These are phyloP conservation scores for Pseudomassariella vexata DNA, from an alignment of 2,329 filamentous ascomycete genomes.

Conservation along the genomic window DNA sequence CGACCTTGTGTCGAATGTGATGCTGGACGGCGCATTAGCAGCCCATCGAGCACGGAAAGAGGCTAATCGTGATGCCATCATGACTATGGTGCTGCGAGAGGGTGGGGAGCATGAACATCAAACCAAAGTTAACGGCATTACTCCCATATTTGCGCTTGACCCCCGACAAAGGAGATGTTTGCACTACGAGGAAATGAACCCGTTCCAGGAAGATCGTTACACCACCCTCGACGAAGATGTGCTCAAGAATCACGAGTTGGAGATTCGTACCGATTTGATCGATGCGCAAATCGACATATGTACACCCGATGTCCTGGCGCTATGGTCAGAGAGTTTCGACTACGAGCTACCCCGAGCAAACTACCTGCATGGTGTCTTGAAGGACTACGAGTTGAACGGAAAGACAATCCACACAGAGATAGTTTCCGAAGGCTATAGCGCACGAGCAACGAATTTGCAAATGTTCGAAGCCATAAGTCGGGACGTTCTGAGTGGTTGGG, in stretches of 20 bases:
- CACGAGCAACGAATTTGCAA: slow-evolving; percentile 77
- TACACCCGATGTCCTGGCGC: slow-evolving; percentile 86
- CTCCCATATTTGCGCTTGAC: slow-evolving; percentile 83
- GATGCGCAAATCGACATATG: slow-evolving; percentile 97
- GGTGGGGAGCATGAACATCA: slow-evolving; percentile 65
- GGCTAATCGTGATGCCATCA: slow-evolving; percentile 89
- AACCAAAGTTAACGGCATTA: slow-evolving; percentile 69
- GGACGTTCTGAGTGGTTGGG: slow-evolving; percentile 82
- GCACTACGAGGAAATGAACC: slow-evolving; percentile 88
- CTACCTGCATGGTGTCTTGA: slow-evolving; percentile 86
- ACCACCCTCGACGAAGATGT: slow-evolving; percentile 73
- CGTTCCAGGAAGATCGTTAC: slow-evolving; percentile 57
- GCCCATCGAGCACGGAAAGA: slow-evolving; percentile 75
- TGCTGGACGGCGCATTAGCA: slow-evolving; percentile 72
- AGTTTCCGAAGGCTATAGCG: slow-evolving; percentile 75
- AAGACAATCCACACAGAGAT: slow-evolving; percentile 95
- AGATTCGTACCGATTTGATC: slow-evolving; percentile 80
- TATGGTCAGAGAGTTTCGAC: slow-evolving; percentile 98
- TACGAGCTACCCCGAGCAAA: slow-evolving; percentile 86
- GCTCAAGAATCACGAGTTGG: slow-evolving; percentile 68
- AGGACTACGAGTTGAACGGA: slow-evolving; percentile 94
- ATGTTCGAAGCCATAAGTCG: slow-evolving; percentile 85
- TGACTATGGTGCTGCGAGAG: slow-evolving; percentile 89
- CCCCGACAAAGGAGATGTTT: slow-evolving; percentile 73
- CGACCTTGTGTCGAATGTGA: slow-evolving; percentile 84